Conservation (phyloP, 352 stramenopile species). For the Aphanomyces cochlioides region DNA sequence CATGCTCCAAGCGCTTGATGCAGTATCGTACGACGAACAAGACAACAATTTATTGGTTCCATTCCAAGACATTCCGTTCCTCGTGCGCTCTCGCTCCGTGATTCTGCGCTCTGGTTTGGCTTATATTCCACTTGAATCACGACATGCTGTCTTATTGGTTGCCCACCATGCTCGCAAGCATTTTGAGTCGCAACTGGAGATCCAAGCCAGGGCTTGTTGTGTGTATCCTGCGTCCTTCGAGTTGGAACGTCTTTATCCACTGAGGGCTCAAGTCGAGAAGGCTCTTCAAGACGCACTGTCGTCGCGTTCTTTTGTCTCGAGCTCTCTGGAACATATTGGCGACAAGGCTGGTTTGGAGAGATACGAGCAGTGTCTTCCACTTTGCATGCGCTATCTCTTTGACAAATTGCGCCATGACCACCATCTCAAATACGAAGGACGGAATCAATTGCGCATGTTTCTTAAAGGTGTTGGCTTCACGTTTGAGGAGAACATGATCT, state of each 20-base stretch:
- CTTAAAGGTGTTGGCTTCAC: constrained; percentile 79
- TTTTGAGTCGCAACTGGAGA: constrained; percentile 40
- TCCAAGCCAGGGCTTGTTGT: constrained; percentile 40
- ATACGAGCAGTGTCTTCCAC: constrained; percentile 57
- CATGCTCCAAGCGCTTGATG: neutral
- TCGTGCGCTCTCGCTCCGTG: constrained; percentile 46
- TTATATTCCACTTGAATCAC: constrained; percentile 37
- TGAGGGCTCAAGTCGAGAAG: constrained; percentile 42
- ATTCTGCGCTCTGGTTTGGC: constrained; percentile 49
- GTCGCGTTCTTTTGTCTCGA: neutral
- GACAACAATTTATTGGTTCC: constrained; percentile 42
- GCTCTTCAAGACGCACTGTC: constrained; percentile 34
- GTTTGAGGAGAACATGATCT: constrained; percentile 67
- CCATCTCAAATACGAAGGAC: constrained; percentile 84
- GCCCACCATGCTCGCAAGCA: constrained; percentile 42
- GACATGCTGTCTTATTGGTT: constrained; percentile 40
- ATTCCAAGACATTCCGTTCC: constrained; percentile 40
- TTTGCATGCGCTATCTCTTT: constrained; percentile 78
- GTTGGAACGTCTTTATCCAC: constrained; percentile 40
- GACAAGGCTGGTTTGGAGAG: constrained; percentile 68
- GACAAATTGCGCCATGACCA: constrained; percentile 65
- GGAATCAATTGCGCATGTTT: constrained; percentile 80
- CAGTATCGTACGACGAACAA: constrained; percentile 25
- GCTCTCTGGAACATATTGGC: constrained; percentile 39
- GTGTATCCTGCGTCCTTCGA: constrained; percentile 40